Conservation (phyloP, 1,284 basidiomycete species). For the Clitocybe nebularis region DNA sequence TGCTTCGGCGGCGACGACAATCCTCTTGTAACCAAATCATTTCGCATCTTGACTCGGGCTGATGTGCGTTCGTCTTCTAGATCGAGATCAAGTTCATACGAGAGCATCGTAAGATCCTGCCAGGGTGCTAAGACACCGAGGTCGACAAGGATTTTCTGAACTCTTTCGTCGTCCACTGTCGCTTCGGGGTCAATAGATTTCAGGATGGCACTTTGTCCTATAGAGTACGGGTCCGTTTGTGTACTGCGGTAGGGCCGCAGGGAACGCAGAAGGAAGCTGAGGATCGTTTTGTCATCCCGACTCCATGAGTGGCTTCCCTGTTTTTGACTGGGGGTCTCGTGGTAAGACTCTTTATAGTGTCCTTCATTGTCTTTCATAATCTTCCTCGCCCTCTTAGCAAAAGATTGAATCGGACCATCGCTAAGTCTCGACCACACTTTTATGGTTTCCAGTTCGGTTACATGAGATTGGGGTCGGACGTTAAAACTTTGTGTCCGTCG, state of each 20-base stretch:
- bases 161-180: conserved; percentile 34
- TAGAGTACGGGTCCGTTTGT: conserved; percentile 63
- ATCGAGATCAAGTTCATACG: conserved; percentile 28
- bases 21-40: conserved; percentile 31
- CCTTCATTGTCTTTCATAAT: conserved; percentile 37
- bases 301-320: conserved; percentile 45
- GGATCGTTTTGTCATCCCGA: conserved; percentile 56
- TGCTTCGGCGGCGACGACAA: conserved; percentile 21
- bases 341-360: conserved; percentile 26
- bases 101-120: conserved; percentile 55
- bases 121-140: conserved; percentile 73
- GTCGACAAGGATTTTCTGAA: conserved; percentile 52
- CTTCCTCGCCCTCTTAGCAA: conserved; percentile 52
- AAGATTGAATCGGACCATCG: conserved; percentile 45
- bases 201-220: conserved; percentile 56
- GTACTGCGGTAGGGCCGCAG: conserved; percentile 54
- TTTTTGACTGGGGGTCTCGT: conserved; percentile 31
- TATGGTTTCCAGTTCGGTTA: conserved; percentile 55
- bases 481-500: conserved; percentile 57
- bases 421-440: conserved; percentile 44
- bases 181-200: conserved; percentile 45
- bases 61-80: conserved; percentile 32
- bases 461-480: conserved; percentile 64
- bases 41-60: conserved; percentile 24
- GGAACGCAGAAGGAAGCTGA: conserved; percentile 64